Evolutionary conservation across 108 stramenopile genomes (phyloP).

Genomic region (Skeletonema tropicum): DNA sequence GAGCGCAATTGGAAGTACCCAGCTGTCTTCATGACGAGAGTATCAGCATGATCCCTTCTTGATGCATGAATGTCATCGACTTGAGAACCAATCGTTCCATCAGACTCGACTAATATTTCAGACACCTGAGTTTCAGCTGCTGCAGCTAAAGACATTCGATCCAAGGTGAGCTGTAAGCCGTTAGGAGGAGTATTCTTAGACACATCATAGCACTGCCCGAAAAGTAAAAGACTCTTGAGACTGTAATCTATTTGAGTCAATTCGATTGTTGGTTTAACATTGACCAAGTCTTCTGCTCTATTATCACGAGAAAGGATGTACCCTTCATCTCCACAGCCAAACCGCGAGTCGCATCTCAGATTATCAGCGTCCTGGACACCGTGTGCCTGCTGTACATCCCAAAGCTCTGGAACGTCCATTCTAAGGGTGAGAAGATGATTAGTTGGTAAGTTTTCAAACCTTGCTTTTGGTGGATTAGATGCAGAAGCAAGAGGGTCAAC

Average conservation of each 20-base stretch:
- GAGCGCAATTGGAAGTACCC: constrained; percentile 98
- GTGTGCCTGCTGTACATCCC: constrained; percentile 91
- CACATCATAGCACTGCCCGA: constrained; percentile 93
- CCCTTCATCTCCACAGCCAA: constrained; percentile 69
- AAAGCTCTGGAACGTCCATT: constrained; percentile 95
- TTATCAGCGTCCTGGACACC: constrained; percentile 96
- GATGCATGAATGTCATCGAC: neutral
- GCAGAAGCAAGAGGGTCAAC: constrained; percentile 62
- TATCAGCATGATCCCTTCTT: constrained; percentile 72
- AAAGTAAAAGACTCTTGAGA: constrained; percentile 86
- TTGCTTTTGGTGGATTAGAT: constrained; percentile 61
- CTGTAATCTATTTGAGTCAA: constrained; percentile 82
- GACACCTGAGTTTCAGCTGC: neutral
- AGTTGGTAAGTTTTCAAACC: constrained; percentile 85
- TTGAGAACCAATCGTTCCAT: constrained; percentile 44
- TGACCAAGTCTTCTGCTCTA: constrained; percentile 3
- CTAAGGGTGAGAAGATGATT: constrained; percentile 92
- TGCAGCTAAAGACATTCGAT: constrained; percentile 27
- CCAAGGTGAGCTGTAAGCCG: constrained; percentile 92
- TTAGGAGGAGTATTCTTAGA: constrained; percentile 77
- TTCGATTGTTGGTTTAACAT: constrained; percentile 12
- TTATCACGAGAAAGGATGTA: constrained; percentile 22
- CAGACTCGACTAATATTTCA: constrained; percentile 47
- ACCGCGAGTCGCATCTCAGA: constrained; percentile 81
- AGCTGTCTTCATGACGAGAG: constrained; percentile 97